These are phyloP conservation scores for Gaultheria prostrata DNA, from an alignment of 148 eudicot species.

Conservation along the genomic window DNA sequence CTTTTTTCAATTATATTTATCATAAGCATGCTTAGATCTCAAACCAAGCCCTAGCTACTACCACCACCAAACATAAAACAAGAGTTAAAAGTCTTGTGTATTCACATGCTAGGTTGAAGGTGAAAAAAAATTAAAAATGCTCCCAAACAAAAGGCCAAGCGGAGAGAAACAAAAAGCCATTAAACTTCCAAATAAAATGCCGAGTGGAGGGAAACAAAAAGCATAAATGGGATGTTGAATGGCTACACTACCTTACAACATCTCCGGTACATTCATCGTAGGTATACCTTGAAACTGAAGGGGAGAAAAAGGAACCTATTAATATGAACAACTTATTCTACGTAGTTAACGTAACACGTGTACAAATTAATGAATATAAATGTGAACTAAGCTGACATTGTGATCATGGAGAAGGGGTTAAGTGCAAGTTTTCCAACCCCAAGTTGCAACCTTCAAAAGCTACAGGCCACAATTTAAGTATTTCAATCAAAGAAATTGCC, in stretches of 20 bases:
- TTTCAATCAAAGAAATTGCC: conserved; percentile 66
- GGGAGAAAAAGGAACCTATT: background rate
- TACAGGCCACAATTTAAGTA: background rate
- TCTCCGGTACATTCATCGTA: background rate
- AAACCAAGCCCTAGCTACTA: background rate
- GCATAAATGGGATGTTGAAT: background rate
- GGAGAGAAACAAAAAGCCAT: background rate
- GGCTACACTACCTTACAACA: background rate
- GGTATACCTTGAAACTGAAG: background rate
- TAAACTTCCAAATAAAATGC: background rate
- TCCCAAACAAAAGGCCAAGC: background rate
- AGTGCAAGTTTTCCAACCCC: background rate
- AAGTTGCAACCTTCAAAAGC: background rate
- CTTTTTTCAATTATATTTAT: background rate
- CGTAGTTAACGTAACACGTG: background rate
- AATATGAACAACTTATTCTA: background rate
- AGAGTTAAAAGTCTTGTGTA: background rate
- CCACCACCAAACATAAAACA: background rate
- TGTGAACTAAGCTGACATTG: background rate
- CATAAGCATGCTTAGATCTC: background rate
- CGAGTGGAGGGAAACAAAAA: no score
- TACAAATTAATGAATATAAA: conserved; percentile 9
- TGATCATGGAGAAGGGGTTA: background rate
- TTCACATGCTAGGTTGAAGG: background rate
- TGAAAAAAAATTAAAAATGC: background rate